A percentile compares a stretch with the other conserved stretches of the same genome.
These are phyloP conservation scores for Domatiomyces globalis DNA, from an alignment of 2,329 filamentous ascomycete genomes.

Conservation along the genomic window DNA sequence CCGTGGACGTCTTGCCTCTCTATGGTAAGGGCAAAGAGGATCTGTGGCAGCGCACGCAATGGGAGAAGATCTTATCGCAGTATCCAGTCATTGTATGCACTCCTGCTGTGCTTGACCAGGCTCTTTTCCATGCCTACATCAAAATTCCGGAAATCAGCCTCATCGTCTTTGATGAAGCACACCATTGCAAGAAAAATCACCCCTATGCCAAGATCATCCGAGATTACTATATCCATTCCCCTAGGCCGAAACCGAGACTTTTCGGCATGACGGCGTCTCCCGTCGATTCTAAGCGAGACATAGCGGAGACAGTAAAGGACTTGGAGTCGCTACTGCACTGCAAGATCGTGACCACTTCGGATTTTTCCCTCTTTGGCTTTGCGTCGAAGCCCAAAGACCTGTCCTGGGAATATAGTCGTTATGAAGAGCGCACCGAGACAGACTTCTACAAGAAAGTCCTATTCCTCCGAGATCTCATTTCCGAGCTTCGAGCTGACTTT, in stretches of 20 bases:
- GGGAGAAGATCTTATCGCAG: slow-evolving; percentile 43
- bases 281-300: slow-evolving; percentile 65
- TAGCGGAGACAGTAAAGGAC: slow-evolving; percentile 50
- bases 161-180: slow-evolving; percentile 88
- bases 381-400: slow-evolving; percentile 48
- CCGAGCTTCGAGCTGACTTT: slow-evolving; percentile 44
- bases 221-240: slow-evolving; percentile 54
- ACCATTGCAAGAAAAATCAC: slow-evolving; percentile 90
- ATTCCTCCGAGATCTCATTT: slow-evolving; percentile 37
- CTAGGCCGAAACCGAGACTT: slow-evolving; percentile 49
- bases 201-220: slow-evolving; percentile 80
- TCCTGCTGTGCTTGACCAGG: slow-evolving; percentile 68
- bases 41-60: slow-evolving; percentile 44
- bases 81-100: slow-evolving; percentile 87
- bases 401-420: slow-evolving; percentile 40
- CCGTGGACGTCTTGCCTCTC: slow-evolving; percentile 58
- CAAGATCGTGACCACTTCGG: slow-evolving; percentile 63
- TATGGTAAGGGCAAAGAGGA: slow-evolving; percentile 55
- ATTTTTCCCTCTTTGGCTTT: slow-evolving; percentile 45
- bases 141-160: slow-evolving; percentile 73
- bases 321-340: slow-evolving; percentile 67
- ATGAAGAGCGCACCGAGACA: slow-evolving; percentile 46
- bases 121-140: slow-evolving; percentile 65
- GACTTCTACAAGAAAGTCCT: slow-evolving; percentile 47
- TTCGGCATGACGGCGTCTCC: slow-evolving; percentile 97